These are phyloP conservation scores for Fusarium tuaranense DNA, from an alignment of 2,329 filamentous ascomycete genomes.

Conservation along the genomic window DNA sequence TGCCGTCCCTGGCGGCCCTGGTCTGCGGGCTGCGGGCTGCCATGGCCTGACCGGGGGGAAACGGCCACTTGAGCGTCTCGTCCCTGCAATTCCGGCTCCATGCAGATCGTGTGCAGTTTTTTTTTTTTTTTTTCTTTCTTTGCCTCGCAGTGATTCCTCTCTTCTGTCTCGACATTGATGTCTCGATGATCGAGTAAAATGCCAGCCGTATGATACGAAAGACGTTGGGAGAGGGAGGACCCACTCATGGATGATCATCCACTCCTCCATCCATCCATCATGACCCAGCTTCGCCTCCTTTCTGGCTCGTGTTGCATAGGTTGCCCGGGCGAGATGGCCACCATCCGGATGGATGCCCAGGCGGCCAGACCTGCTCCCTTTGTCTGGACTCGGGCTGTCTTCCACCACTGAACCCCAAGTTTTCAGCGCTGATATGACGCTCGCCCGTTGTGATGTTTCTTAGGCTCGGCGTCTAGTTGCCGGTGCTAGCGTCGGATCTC, in stretches of 20 bases:
- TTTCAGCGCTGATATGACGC: conserved; percentile 18
- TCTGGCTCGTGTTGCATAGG: conserved; percentile 38
- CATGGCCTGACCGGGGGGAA: conserved; percentile 32
- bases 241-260: conserved; percentile 30
- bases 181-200: conserved; percentile 4
- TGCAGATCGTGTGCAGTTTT: conserved; percentile 36
- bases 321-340: conserved; percentile 18
- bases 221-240: conserved; percentile 30
- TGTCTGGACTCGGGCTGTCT: conserved; percentile 10
- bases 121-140: background rate
- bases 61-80: conserved; percentile 17
- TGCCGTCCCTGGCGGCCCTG: conserved; percentile 37
- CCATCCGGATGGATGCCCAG: conserved; percentile 10
- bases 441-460: conserved; percentile 14
- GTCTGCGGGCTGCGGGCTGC: conserved; percentile 16
- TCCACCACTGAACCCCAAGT: conserved; percentile 9
- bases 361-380: background rate
- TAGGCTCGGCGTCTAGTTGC: conserved; percentile 32
- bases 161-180: conserved; percentile 6
- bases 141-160: background rate
- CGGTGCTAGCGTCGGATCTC: conserved; percentile 37
- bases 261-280: conserved; percentile 35
- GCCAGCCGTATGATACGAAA: conserved; percentile 18
- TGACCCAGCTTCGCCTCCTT: conserved; percentile 36
- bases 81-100: conserved; percentile 41